Conservation (phyloP, 371 early-diverging fungal genomes). For the Saksenaea vasiformis region DNA sequence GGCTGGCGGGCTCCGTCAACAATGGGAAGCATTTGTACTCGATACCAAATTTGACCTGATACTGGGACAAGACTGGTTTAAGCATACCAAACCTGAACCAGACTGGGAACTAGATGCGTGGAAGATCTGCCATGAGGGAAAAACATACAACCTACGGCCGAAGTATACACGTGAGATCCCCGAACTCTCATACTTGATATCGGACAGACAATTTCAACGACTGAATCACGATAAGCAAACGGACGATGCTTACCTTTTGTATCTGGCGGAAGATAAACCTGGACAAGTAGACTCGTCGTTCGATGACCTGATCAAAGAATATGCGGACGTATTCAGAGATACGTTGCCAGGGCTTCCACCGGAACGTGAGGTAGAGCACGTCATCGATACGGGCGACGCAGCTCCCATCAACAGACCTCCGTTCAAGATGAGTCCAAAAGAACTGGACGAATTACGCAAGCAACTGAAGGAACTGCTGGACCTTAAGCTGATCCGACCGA, state of each 20-base stretch:
- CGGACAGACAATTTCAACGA: background rate
- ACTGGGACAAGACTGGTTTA: slow-evolving; percentile 8
- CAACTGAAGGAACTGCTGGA: slow-evolving; percentile 5
- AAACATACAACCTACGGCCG: background rate
- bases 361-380: slow-evolving; percentile 8
- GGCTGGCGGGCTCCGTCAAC: background rate
- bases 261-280: background rate
- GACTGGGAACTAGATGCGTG: background rate
- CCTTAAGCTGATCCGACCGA: slow-evolving; percentile 9
- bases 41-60: slow-evolving; percentile 9
- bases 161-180: background rate
- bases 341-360: slow-evolving; percentile 10
- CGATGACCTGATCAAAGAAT: background rate
- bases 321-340: slow-evolving; percentile 5
- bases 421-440: slow-evolving; percentile 9
- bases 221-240: background rate
- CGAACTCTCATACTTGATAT: slow-evolving; percentile 3
- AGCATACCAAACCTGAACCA: background rate
- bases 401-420: background rate
- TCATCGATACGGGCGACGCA: slow-evolving; percentile 11
- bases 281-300: no score
- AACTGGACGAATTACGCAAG: slow-evolving; percentile 3
- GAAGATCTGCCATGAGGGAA: background rate
- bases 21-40: background rate
- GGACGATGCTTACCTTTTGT: background rate